Base-by-base conservation (phyloP, 2,329 filamentous ascomycete species). In the Diaporthe citriasiana region DNA sequence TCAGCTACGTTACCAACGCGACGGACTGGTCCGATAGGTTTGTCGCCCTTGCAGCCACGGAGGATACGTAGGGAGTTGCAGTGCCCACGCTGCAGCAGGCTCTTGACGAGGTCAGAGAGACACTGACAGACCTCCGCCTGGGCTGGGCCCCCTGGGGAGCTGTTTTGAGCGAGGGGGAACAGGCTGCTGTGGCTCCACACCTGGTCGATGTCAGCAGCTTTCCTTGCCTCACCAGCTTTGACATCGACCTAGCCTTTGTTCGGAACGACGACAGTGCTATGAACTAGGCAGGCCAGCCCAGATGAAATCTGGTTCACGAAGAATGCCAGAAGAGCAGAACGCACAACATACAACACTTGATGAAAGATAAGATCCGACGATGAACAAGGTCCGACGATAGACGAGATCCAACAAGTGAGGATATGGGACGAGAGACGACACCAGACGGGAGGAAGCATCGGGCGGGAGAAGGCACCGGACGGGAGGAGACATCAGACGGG, bases 51-150 rank as follows among this genome's bases (percentile, higher is more conserved):
- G 22, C 10, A 2, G 7, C 42, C 45, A 22, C 45, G 17, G 42
- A 45, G 19, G 45, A 47, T 6, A 7, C 22, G 2, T 17, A 47
- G 45, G 45, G 17, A 19, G 22, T n/a, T 8, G 19, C 45, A 9
- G 45, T 22, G 19, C 45, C 45, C 17, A 60, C 57, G 10, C 57
- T 60, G 3, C 57, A 60, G 57, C 15, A 60, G 38, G 57, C 57
- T 2, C n/a, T 60, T 2, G 57, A 60, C 0, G 38, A 42, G 3
- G 57, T 30, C 12, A 42, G 9, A 1, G n/a, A 2, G 3, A 42
- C 30, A 0, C 22, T 60, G 13, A 19, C 10, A 1, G 57, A 45
- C 4, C 38, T 60, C 15, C 57, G n/a, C 7, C 12, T 60, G n/a
- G 57, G 57, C 10, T 59, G 56, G 56, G 8, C 2, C 17, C n/a